Evolutionary conservation across 1,284 basidiomycete species (phyloP).

Genomic region (Cutaneotrichosporon dermatis): DNA sequence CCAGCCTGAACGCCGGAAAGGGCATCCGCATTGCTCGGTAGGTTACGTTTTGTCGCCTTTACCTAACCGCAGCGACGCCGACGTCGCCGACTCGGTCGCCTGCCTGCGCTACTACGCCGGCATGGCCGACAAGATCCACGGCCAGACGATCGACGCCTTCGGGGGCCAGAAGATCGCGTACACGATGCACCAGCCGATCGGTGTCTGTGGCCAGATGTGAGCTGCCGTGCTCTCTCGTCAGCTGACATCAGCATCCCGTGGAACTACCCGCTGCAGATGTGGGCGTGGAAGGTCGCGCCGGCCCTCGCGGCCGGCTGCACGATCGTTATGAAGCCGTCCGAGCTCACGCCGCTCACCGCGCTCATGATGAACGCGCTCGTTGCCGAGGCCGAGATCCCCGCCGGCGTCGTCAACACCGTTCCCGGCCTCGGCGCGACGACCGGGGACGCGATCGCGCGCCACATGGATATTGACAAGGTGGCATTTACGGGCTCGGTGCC

Average conservation of each 20-base stretch:
- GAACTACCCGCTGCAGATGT: constrained; percentile 92
- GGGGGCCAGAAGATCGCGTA: constrained; percentile 67
- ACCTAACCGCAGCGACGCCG: constrained; percentile 62
- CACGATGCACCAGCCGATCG: constrained; percentile 87
- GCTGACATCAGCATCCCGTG: constrained; percentile 64
- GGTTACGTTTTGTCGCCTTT: neutral
- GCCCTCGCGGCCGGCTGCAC: constrained; percentile 65
- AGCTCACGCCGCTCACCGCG: constrained; percentile 84
- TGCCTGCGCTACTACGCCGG: constrained; percentile 75
- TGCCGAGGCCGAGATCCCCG: constrained; percentile 64
- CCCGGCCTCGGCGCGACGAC: constrained; percentile 74
- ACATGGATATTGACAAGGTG: constrained; percentile 72
- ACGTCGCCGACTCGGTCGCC: constrained; percentile 74
- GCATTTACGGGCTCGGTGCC: constrained; percentile 60
- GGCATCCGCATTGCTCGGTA: constrained; percentile 69
- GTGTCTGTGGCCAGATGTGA: constrained; percentile 78
- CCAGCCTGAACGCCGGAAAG: constrained; percentile 71
- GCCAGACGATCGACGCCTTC: constrained; percentile 41
- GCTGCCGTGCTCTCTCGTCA: neutral
- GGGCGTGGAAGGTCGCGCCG: constrained; percentile 87
- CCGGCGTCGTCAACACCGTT: constrained; percentile 87
- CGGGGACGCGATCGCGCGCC: constrained; percentile 73
- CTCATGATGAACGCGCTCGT: constrained; percentile 55
- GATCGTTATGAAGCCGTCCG: constrained; percentile 64
- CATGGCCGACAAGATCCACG: constrained; percentile 64